These are phyloP conservation scores for Pouteria glomerata DNA, from an alignment of 148 eudicot species.

Conservation along the genomic window DNA sequence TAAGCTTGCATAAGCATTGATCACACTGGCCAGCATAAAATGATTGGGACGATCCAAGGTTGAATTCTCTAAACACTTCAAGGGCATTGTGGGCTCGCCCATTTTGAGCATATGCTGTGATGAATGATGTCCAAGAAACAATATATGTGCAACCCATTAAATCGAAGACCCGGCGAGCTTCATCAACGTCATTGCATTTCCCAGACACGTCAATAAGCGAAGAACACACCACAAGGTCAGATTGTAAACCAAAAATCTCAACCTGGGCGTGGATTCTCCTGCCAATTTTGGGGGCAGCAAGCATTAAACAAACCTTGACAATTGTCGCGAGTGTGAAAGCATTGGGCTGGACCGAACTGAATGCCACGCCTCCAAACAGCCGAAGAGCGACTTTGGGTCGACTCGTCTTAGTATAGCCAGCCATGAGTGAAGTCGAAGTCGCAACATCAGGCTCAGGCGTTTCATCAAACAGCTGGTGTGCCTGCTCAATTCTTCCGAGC, in stretches of 20 bases:
- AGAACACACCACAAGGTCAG: slow-evolving; percentile 45
- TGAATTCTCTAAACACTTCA: slow-evolving; percentile 37
- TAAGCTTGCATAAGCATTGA: slow-evolving; percentile 53
- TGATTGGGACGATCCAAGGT: slow-evolving; percentile 36
- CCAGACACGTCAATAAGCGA: slow-evolving; percentile 66
- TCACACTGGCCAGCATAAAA: slow-evolving; percentile 46
- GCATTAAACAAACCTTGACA: slow-evolving; percentile 48
- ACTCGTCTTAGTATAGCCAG: slow-evolving; percentile 31
- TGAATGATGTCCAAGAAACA: slow-evolving; percentile 63
- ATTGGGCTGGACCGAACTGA: slow-evolving; percentile 38
- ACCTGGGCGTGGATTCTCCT: slow-evolving; percentile 35
- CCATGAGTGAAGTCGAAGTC: slow-evolving; percentile 61
- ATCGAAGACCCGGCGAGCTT: slow-evolving; percentile 53
- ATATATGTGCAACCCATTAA: slow-evolving; percentile 44
- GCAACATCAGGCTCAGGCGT: slow-evolving; percentile 43
- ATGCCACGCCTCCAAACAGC: slow-evolving; percentile 32
- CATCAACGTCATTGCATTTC: slow-evolving; percentile 42
- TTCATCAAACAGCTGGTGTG: slow-evolving; percentile 52
- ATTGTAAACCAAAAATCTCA: slow-evolving; percentile 39
- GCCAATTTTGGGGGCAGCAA: slow-evolving; percentile 39
- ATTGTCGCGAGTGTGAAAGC: slow-evolving; percentile 49
- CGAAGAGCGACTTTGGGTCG: slow-evolving; percentile 34
- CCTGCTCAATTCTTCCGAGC: slow-evolving; percentile 20
- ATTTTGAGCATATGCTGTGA: slow-evolving; percentile 51
- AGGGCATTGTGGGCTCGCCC: slow-evolving; percentile 47